phyloP scores from a whole-genome alignment of 352 stramenopile genomes.

The Phytophthora parvispora region DNA sequence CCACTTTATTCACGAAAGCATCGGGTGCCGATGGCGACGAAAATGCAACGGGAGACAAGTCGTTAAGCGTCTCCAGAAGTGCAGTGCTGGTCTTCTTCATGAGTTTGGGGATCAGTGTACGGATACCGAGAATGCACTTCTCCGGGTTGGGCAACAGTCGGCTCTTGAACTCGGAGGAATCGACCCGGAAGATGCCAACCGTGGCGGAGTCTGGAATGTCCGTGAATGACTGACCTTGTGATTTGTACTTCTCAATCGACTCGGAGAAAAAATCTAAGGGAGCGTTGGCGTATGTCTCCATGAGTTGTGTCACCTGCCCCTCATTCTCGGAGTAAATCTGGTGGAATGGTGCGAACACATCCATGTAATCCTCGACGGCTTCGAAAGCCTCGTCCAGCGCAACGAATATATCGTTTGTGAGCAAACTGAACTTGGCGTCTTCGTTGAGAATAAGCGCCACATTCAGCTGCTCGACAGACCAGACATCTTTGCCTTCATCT shows the following conservation, averaged over 20 bases:
- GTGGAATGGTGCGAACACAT: constrained; percentile 91
- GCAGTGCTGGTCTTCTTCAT: constrained; percentile 87
- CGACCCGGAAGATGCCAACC: constrained; percentile 95
- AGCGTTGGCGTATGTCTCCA: constrained; percentile 75
- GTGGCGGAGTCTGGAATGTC: constrained; percentile 87
- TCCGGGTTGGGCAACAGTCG: constrained; percentile 91
- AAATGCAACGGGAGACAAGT: constrained; percentile 88
- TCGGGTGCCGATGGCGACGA: constrained; percentile 76
- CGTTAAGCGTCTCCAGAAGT: constrained; percentile 87
- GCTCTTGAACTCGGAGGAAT: constrained; percentile 90
- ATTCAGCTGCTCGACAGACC: constrained; percentile 83
- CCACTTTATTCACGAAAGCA: constrained; percentile 89
- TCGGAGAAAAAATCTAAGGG: constrained; percentile 86
- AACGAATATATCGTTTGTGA: constrained; percentile 90
- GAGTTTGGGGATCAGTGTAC: constrained; percentile 88
- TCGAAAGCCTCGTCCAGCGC: constrained; percentile 86
- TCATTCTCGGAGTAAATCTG: constrained; percentile 92
- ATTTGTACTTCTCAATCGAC: constrained; percentile 86
- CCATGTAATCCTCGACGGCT: constrained; percentile 88
- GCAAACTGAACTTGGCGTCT: constrained; percentile 81
- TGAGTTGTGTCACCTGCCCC: constrained; percentile 65
- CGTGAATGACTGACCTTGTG: constrained; percentile 82
- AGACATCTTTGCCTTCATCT: constrained; percentile 87
- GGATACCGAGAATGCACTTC: constrained; percentile 88
- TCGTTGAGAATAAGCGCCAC: constrained; percentile 88